Conservation (phyloP, 2,329 filamentous ascomycete genomes). For the Trichoderma endophyticum region DNA sequence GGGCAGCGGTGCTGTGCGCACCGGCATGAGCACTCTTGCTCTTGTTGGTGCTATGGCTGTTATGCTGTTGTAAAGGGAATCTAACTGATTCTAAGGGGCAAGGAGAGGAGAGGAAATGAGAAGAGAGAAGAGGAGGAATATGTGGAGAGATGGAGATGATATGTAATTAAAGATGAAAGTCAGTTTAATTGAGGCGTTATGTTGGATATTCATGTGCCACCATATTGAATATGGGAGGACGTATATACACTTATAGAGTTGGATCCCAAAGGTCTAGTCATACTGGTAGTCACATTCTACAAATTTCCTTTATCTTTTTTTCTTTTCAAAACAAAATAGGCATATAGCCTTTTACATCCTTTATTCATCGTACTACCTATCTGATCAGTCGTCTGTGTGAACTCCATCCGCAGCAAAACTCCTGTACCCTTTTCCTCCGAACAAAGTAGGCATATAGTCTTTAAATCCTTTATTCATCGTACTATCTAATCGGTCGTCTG, state of each 20-base stretch:
- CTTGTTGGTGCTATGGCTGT: conserved; percentile 22
- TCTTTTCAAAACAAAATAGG: neutral
- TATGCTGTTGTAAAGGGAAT: conserved; percentile 17
- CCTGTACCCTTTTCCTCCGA: neutral
- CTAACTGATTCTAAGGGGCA: neutral
- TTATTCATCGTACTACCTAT: neutral
- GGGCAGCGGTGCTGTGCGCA: conserved; percentile 23
- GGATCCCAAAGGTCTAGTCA: neutral
- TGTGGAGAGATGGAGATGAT: neutral
- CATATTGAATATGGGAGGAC: conserved; percentile 4
- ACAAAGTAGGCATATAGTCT: neutral
- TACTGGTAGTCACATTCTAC: neutral
- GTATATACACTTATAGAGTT: conserved; percentile 5
- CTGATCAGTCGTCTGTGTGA: neutral
- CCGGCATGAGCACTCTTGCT: conserved; percentile 23
- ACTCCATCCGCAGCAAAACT: neutral
- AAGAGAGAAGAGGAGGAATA: neutral
- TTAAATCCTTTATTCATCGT: neutral
- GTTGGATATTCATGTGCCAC: neutral
- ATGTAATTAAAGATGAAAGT: neutral
- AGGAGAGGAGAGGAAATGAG: neutral
- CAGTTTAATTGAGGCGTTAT: conserved; percentile 13
- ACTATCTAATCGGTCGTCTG: neutral
- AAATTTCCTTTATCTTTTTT: neutral
- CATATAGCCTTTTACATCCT: neutral